These are phyloP conservation scores for Suhomyces anneliseae DNA, from an alignment of 1,139 yeast species.

Conservation along the genomic window DNA sequence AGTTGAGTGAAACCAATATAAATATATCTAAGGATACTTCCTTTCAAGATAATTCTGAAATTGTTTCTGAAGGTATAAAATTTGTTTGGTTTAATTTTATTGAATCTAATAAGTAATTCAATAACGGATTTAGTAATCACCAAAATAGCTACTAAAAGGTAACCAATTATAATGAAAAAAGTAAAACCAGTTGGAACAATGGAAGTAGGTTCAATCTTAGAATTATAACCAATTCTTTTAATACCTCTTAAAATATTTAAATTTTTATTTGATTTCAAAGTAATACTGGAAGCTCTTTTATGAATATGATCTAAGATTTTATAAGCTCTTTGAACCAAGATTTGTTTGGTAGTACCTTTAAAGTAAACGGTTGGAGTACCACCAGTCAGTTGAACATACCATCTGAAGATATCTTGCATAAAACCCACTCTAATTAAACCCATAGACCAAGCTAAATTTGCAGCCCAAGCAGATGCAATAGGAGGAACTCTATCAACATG, in stretches of 20 bases:
- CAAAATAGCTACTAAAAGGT: slow-evolving; percentile 46
- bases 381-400: slow-evolving; percentile 82
- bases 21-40: slow-evolving; percentile 66
- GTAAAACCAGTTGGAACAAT: slow-evolving; percentile 76
- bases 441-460: slow-evolving; percentile 84
- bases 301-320: slow-evolving; percentile 27
- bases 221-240: slow-evolving; percentile 65
- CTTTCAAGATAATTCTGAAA: slow-evolving; percentile 60
- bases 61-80: slow-evolving; percentile 51
- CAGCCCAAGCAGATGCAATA: slow-evolving; percentile 78
- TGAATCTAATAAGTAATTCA: slow-evolving; percentile 42
- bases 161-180: slow-evolving; percentile 68
- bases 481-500: slow-evolving; percentile 76
- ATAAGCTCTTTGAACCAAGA: slow-evolving; percentile 66
- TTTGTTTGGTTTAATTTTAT: slow-evolving; percentile 49
- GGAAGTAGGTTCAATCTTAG: slow-evolving; percentile 70
- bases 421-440: slow-evolving; percentile 67
- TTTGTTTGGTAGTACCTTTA: slow-evolving; percentile 55
- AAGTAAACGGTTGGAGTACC: slow-evolving; percentile 67
- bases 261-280: slow-evolving; percentile 43
- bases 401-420: slow-evolving; percentile 75
- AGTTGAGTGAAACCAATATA: slow-evolving; percentile 77
- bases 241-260: slow-evolving; percentile 72
- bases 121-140: slow-evolving; percentile 52
- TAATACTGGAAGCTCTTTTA: slow-evolving; percentile 28